Percentiles rank a stretch among this genome's conserved stretches.
phyloP scores from a whole-genome alignment of 1,139 yeast genomes.

The Yamadazyma songkhlaensis region DNA sequence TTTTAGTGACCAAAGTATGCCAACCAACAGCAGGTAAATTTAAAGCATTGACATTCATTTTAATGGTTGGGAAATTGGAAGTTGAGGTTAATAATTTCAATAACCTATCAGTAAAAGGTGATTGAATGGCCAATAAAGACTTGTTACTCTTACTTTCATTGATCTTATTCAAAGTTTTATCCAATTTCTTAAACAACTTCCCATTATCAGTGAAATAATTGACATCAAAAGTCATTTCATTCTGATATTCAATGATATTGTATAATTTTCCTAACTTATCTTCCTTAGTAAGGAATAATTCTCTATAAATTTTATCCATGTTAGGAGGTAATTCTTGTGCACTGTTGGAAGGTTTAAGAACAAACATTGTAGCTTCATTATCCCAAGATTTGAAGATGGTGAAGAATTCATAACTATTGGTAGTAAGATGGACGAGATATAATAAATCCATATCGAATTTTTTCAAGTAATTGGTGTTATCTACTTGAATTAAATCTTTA shows the following conservation, averaged over 20 bases:
- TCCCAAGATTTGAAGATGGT: constrained; percentile 71
- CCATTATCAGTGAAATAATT: constrained; percentile 47
- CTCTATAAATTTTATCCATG: constrained; percentile 54
- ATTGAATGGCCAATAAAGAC: constrained; percentile 67
- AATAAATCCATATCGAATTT: constrained; percentile 58
- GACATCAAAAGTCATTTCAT: constrained; percentile 50
- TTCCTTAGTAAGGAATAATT: constrained; percentile 45
- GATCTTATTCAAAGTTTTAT: constrained; percentile 51
- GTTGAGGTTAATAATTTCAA: constrained; percentile 42
- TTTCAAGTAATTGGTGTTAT: constrained; percentile 50
- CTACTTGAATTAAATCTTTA: constrained; percentile 51
- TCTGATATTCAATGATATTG: constrained; percentile 50
- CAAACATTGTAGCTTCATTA: constrained; percentile 48
- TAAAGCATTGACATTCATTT: constrained; percentile 54
- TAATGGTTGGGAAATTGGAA: constrained; percentile 62
- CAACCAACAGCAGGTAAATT: constrained; percentile 80
- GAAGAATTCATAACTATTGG: constrained; percentile 76
- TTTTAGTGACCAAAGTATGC: constrained; percentile 70
- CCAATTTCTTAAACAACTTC: constrained; percentile 53
- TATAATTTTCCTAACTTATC: constrained; percentile 42
- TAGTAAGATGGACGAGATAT: constrained; percentile 68
- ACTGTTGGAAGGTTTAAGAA: constrained; percentile 63
- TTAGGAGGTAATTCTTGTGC: constrained; percentile 67
- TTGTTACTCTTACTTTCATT: constrained; percentile 70
- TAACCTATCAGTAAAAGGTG: constrained; percentile 56